Evolutionary conservation across 139 green algal species (phyloP), one percentile per base, ranked within the genome.

Genomic region (Chlamydomonas asymmetrica): DNA sequence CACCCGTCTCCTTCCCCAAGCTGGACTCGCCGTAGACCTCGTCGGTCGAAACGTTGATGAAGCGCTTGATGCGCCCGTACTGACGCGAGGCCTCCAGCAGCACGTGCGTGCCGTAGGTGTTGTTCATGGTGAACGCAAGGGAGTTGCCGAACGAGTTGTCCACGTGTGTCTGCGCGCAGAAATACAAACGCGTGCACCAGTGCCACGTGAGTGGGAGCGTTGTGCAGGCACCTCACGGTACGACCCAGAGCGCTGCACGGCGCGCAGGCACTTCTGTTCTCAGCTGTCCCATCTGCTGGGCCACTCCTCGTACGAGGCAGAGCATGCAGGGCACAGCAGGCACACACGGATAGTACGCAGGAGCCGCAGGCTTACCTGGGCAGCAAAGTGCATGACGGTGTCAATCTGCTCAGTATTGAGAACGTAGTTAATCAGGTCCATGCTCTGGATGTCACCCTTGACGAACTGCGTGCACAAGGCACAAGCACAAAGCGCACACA

Each of bases 141-240:
- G 82, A 93, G 85, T 99, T 99, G 31, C 96, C 94, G 76, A 99
- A 99, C 22, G 88, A 97, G 84, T 98, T 97, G 88, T 99, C 96
- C 3, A 99, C 96, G 81, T 99, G 96, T 2, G 95, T 98, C 90
- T 98, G 89, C 60, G 70, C 34, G 5, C 4, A 9, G 4, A 37
- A 52, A 5, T 52, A 34, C n/a, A 22, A 43, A 10, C 4, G 60
- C 67, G 54, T n/a, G n/a, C n/a, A n/a, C n/a, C n/a, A n/a, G n/a
- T n/a, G n/a, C n/a, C n/a, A n/a, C n/a, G n/a, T n/a, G n/a, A n/a
- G n/a, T n/a, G n/a, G n/a, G n/a, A n/a, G n/a, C n/a, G n/a, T n/a
- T n/a, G n/a, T n/a, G n/a, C n/a, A n/a, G n/a, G n/a, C n/a, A n/a
- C n/a, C n/a, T n/a, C n/a, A n/a, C n/a, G n/a, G n/a, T n/a, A n/a